Conservation (phyloP, 768 basidiomycete species). For the Lactarius indigo region DNA sequence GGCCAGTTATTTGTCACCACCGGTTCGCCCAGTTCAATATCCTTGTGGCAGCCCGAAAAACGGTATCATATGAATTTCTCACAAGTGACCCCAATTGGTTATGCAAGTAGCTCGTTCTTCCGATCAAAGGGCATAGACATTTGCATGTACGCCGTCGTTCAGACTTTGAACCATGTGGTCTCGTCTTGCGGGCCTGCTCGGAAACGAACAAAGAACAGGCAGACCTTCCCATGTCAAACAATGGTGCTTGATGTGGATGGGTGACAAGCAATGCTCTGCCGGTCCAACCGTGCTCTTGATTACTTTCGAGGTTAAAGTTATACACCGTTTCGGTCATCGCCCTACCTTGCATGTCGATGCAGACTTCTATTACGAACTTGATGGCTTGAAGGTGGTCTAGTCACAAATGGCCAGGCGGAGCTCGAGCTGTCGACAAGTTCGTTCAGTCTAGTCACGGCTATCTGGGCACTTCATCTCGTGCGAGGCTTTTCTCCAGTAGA, state of each 20-base stretch:
- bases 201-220: constrained; percentile 1
- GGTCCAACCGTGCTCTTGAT: not conserved
- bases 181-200: not conserved
- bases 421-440: not conserved
- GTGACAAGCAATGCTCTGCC: not conserved
- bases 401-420: not conserved
- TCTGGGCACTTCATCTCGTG: not conserved
- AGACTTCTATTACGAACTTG: not conserved
- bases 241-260: not conserved
- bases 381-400: not conserved
- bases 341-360: not conserved
- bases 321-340: not conserved
- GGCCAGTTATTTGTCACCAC: not conserved
- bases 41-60: not conserved
- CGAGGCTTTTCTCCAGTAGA: not conserved
- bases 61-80: not conserved
- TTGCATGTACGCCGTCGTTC: not conserved
- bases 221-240: constrained; percentile 1
- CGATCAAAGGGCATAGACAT: not conserved
- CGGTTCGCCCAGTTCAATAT: not conserved
- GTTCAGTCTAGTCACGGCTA: not conserved
- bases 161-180: not conserved
- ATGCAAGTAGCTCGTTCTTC: not conserved
- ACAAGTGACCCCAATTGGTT: not conserved
- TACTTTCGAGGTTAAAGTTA: not conserved